These are phyloP conservation scores for Kwoniella dejecticola DNA, from an alignment of 768 basidiomycete species.

Conservation along the genomic window DNA sequence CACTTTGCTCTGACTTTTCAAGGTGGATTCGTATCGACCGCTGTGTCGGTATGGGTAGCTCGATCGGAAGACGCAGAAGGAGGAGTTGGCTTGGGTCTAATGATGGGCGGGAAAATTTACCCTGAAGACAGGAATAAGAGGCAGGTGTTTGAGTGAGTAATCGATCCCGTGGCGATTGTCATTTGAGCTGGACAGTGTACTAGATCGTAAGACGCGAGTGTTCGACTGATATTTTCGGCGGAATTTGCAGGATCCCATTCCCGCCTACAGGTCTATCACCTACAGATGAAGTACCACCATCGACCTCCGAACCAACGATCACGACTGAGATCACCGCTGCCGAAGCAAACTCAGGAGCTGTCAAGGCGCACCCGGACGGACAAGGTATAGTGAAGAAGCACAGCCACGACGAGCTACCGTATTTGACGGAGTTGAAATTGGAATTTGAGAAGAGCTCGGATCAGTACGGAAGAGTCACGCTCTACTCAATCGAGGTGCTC, in stretches of 20 bases:
- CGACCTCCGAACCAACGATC: constrained; percentile 7
- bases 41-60: constrained; percentile 42
- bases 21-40: constrained; percentile 50
- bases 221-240: neutral
- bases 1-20: constrained; percentile 54
- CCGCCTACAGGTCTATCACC: constrained; percentile 15
- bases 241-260: constrained; percentile 18
- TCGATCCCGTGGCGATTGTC: too few relatives aligned
- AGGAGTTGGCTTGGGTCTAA: constrained; percentile 39
- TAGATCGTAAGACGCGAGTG: too few relatives aligned
- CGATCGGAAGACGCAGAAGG: constrained; percentile 16
- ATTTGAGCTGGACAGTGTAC: too few relatives aligned
- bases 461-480: constrained; percentile 48
- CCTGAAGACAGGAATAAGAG: constrained; percentile 51
- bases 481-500: constrained; percentile 51
- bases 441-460: constrained; percentile 54
- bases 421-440: constrained; percentile 49
- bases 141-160: constrained; percentile 47
- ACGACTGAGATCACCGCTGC: constrained; percentile 15
- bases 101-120: constrained; percentile 47
- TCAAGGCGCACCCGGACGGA: constrained; percentile 14
- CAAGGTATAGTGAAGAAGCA: constrained; percentile 10
- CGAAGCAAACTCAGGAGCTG: constrained; percentile 11
- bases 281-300: constrained; percentile 3
- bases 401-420: constrained; percentile 7